phyloP scores from a whole-genome alignment of 2,329 filamentous ascomycete species.

The Colletotrichum spaethianum region DNA sequence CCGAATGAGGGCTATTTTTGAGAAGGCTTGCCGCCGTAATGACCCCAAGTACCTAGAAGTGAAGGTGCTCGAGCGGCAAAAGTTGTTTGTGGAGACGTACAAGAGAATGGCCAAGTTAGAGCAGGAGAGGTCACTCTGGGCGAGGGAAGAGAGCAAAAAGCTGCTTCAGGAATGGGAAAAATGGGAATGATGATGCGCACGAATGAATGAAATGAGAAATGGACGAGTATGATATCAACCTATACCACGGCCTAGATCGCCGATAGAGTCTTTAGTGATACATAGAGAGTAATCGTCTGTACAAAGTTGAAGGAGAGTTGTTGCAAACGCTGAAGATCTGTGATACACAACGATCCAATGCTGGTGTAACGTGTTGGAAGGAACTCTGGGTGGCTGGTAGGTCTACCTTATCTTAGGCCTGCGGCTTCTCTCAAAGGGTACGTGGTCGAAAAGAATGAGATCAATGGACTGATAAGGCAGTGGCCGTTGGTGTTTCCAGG shows the following conservation, averaged over 20 bases:
- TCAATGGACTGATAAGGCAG: neutral
- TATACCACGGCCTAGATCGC: slow-evolving; percentile 30
- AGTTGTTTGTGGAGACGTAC: slow-evolving; percentile 72
- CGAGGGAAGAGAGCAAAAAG: slow-evolving; percentile 60
- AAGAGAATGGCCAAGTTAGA: slow-evolving; percentile 64
- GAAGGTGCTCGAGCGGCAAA: slow-evolving; percentile 71
- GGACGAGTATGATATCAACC: slow-evolving; percentile 27
- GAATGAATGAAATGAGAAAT: slow-evolving; percentile 41
- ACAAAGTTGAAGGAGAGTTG: slow-evolving; percentile 10
- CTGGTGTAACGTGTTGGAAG: too few relatives aligned
- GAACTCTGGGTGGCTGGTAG: neutral
- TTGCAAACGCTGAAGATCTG: neutral
- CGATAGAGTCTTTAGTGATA: slow-evolving; percentile 12
- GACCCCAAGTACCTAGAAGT: slow-evolving; percentile 75
- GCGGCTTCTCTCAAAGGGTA: neutral
- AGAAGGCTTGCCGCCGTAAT: slow-evolving; percentile 73
- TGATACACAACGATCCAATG: neutral
- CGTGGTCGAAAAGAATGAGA: neutral
- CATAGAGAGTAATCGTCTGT: slow-evolving; percentile 34
- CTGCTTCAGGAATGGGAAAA: slow-evolving; percentile 70
- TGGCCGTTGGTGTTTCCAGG: neutral
- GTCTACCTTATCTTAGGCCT: neutral
- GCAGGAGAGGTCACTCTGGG: slow-evolving; percentile 53
- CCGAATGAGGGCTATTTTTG: slow-evolving; percentile 83
- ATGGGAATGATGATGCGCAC: slow-evolving; percentile 63